Evolutionary conservation across 1,284 basidiomycete species (phyloP).

Genomic region (Xerocomus amazonicus): DNA sequence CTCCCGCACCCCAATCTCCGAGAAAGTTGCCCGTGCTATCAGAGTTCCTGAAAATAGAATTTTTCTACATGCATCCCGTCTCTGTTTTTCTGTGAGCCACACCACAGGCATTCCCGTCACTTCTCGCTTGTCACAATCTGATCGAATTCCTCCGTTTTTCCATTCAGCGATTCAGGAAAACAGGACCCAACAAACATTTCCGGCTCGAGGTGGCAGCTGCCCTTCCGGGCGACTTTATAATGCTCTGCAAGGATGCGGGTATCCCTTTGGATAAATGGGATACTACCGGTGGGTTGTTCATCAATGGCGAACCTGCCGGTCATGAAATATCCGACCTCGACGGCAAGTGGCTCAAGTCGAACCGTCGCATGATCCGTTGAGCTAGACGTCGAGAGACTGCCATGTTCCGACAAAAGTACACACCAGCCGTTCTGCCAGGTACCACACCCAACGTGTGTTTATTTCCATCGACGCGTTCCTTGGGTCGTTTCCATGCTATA

Average conservation of each 20-base stretch:
- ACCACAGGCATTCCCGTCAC: conserved; percentile 7
- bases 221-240: conserved; percentile 48
- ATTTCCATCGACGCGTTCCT: conserved; percentile 13
- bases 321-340: conserved; percentile 37
- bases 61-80: conserved; percentile 57
- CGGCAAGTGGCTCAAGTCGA: conserved; percentile 38
- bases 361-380: conserved; percentile 14
- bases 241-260: conserved; percentile 41
- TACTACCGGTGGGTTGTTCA: conserved; percentile 42
- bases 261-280: conserved; percentile 39
- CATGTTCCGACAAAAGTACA: neutral
- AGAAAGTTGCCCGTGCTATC: conserved; percentile 32
- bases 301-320: conserved; percentile 41
- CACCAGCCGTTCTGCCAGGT: neutral
- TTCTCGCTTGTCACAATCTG: neutral
- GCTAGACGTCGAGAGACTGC: conserved; percentile 1
- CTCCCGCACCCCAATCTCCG: conserved; percentile 36
- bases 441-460: conserved; percentile 17
- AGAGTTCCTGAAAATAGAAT: conserved; percentile 44
- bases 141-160: neutral
- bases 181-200: conserved; percentile 44
- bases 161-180: conserved; percentile 44
- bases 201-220: conserved; percentile 51
- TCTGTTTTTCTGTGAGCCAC: conserved; percentile 50
- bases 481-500: conserved; percentile 8